Conservation (phyloP, 2,329 filamentous ascomycete genomes). For the Aspergillus ustus region DNA sequence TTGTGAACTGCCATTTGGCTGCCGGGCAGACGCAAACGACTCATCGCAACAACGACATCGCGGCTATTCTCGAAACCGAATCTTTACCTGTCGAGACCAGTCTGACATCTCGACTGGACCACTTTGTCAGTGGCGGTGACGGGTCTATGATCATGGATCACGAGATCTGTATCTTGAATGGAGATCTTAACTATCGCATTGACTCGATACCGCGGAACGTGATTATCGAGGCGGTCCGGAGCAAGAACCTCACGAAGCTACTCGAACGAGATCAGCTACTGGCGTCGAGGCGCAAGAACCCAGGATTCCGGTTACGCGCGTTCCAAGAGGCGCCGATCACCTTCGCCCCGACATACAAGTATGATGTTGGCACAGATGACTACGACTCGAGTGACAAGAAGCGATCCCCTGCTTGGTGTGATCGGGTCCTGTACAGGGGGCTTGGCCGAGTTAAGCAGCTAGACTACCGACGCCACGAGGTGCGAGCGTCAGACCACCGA, state of each 20-base stretch:
- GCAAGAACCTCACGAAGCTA: conserved; percentile 80
- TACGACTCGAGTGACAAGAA: conserved; percentile 97
- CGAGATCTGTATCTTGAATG: conserved; percentile 95
- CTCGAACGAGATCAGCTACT: conserved; percentile 93
- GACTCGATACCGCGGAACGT: conserved; percentile 95
- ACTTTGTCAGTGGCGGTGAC: conserved; percentile 89
- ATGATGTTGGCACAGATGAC: conserved; percentile 90
- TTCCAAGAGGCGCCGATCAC: conserved; percentile 91
- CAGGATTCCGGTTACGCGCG: conserved; percentile 82
- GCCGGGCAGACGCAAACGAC: conserved; percentile 90
- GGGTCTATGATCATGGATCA: conserved; percentile 95
- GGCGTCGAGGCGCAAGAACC: conserved; percentile 85
- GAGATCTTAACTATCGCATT: conserved; percentile 97
- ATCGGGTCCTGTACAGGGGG: conserved; percentile 85
- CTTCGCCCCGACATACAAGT: conserved; percentile 97
- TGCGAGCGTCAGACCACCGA: conserved; percentile 87
- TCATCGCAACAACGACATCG: conserved; percentile 89
- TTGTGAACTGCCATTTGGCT: conserved; percentile 96
- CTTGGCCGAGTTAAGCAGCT: conserved; percentile 81
- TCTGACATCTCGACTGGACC: conserved; percentile 70
- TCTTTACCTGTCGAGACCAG: conserved; percentile 76
- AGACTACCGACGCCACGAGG: conserved; percentile 87
- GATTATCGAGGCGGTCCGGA: conserved; percentile 81
- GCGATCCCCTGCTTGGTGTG: conserved; percentile 93
- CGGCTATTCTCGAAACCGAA: conserved; percentile 80